Conservation (phyloP, 1,139 yeast species). For the Nakaseomyces nivariensis region DNA sequence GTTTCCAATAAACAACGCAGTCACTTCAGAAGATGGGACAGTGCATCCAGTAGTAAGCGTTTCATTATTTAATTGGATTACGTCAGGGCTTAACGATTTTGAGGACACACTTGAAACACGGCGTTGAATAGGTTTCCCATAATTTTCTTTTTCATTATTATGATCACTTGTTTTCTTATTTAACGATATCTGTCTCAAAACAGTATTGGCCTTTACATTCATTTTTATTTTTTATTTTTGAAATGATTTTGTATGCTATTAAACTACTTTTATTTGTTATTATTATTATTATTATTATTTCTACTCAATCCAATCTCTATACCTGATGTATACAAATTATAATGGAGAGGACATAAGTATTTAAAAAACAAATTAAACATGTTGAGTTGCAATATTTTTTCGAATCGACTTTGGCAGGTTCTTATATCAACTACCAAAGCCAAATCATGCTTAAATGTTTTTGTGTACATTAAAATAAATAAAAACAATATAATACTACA, state of each 20-base stretch:
- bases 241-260: not conserved
- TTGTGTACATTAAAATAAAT: not conserved
- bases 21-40: not conserved
- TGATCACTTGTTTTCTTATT: not conserved
- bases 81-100: not conserved
- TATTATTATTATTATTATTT: not conserved
- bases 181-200: not conserved
- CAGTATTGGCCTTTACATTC: not conserved
- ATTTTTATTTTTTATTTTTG: not conserved
- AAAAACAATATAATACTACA: not conserved
- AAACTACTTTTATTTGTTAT: not conserved
- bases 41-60: not conserved
- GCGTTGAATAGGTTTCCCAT: not conserved
- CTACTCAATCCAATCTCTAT: not conserved
- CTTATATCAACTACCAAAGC: too few species aligned
- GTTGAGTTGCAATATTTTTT: too few species aligned
- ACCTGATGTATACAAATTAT: too few species aligned
- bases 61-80: not conserved
- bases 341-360: too few species aligned
- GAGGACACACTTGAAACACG: not conserved
- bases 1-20: slow-evolving; percentile 43
- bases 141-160: not conserved
- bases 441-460: not conserved
- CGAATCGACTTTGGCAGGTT: too few species aligned
- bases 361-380: not conserved